Percentiles rank a stretch among this genome's conserved stretches.
Conservation (phyloP, 139 green algal genomes). For the Closterium sp. region DNA sequence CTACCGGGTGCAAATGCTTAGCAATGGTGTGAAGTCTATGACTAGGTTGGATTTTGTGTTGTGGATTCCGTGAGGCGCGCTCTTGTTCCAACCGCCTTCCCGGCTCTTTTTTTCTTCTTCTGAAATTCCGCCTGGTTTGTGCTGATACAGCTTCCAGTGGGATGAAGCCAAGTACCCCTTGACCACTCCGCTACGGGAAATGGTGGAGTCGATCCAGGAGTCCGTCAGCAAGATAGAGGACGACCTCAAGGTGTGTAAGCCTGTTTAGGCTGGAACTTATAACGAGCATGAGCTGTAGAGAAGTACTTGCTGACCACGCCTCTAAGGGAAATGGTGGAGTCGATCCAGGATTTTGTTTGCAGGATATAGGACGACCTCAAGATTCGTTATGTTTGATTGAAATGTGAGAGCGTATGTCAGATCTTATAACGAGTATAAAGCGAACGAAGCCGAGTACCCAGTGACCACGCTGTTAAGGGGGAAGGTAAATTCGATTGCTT, state of each 20-base stretch:
- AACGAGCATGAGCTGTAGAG: slow-evolving; percentile 82
- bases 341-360: slow-evolving; percentile 79
- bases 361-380: slow-evolving; percentile 97
- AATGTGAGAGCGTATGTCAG: not conserved
- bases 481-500: slow-evolving; percentile 84
- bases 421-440: too few species aligned
- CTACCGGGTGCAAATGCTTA: too few species aligned
- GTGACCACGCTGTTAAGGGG: slow-evolving; percentile 77
- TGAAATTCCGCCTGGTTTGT: not conserved
- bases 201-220: slow-evolving; percentile 84
- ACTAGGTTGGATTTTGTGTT: too few species aligned
- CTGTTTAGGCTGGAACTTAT: not conserved
- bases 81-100: too few species aligned
- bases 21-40: too few species aligned
- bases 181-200: slow-evolving; percentile 81
- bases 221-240: slow-evolving; percentile 86
- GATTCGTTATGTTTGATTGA: slow-evolving; percentile 51
- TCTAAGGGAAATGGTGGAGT: slow-evolving; percentile 84
- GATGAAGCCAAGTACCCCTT: slow-evolving; percentile 95
- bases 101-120: not conserved
- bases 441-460: slow-evolving; percentile 98
- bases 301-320: slow-evolving; percentile 85
- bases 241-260: slow-evolving; percentile 85
- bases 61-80: too few species aligned
- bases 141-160: slow-evolving; percentile 74